phyloP scores from a whole-genome alignment of 768 basidiomycete species.

The Gymnopilus junonius region DNA sequence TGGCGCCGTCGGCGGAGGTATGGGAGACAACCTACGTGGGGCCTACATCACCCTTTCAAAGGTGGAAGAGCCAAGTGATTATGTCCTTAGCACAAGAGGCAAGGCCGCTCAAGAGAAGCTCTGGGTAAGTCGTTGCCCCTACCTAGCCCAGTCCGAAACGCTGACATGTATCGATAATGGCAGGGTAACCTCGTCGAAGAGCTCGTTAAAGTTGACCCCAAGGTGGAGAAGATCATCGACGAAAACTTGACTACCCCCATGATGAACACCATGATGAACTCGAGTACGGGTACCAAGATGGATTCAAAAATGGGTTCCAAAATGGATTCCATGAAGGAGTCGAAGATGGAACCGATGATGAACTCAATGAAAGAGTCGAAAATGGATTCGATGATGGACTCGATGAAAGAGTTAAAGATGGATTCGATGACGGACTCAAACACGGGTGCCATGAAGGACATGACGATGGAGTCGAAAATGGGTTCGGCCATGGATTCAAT shows the following conservation, averaged over 20 bases:
- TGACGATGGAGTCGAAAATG: no score
- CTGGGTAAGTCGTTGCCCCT: conserved; percentile 36
- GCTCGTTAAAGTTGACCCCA: conserved; percentile 16
- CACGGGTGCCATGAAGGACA: neutral
- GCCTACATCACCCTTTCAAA: conserved; percentile 27
- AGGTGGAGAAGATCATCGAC: conserved; percentile 17
- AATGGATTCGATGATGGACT: no score
- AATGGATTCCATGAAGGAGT: neutral
- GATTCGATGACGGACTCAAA: neutral
- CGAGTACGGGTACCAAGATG: neutral
- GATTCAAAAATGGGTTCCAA: neutral
- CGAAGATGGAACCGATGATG: neutral
- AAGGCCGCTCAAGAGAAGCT: conserved; percentile 27
- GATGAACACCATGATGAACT: neutral
- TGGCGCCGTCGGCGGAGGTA: conserved; percentile 26
- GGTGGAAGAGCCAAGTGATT: conserved; percentile 33
- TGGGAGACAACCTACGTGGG: conserved; percentile 28
- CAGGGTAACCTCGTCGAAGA: conserved; percentile 25
- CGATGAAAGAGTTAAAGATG: neutral
- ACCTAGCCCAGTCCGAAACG: no score
- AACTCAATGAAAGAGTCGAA: no score
- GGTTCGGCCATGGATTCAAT: neutral
- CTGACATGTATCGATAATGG: neutral
- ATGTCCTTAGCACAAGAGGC: conserved; percentile 29
- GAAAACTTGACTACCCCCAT: conserved; percentile 10